Conservation (phyloP, 1,284 basidiomycete genomes). For the Boletellus dicymbophilus region DNA sequence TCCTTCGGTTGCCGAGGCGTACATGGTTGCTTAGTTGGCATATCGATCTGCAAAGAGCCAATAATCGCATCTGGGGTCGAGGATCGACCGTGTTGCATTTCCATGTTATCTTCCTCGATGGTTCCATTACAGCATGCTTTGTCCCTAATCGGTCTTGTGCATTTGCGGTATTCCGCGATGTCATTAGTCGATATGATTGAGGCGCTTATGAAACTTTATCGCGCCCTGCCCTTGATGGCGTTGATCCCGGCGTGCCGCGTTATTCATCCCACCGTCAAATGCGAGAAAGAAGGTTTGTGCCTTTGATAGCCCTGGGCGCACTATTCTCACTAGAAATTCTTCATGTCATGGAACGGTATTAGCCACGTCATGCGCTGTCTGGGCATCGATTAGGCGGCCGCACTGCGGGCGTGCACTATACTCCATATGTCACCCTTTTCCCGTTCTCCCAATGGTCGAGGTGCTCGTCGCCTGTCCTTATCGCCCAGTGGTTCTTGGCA, state of each 20-base stretch:
- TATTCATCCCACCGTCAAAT: constrained; percentile 18
- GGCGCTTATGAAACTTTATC: constrained; percentile 33
- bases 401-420: constrained; percentile 27
- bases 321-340: constrained; percentile 23
- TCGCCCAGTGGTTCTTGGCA: no score
- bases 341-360: constrained; percentile 20
- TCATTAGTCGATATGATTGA: constrained; percentile 25
- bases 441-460: not conserved
- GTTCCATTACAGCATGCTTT: constrained; percentile 30
- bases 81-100: constrained; percentile 24
- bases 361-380: constrained; percentile 21
- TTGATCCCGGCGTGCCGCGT: constrained; percentile 28
- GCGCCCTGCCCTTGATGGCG: constrained; percentile 26
- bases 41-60: constrained; percentile 20
- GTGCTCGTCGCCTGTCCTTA: not conserved
- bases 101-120: constrained; percentile 12
- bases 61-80: constrained; percentile 14
- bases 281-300: constrained; percentile 28
- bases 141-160: constrained; percentile 4
- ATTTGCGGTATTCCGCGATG: constrained; percentile 17
- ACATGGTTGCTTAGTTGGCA: constrained; percentile 10
- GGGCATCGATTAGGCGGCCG: constrained; percentile 17
- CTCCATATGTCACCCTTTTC: not conserved
- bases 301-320: constrained; percentile 23
- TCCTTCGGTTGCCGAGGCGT: constrained; percentile 24